These are phyloP conservation scores for Alternaria sp. DNA, from an alignment of 2,329 filamentous ascomycete genomes.

Conservation along the genomic window DNA sequence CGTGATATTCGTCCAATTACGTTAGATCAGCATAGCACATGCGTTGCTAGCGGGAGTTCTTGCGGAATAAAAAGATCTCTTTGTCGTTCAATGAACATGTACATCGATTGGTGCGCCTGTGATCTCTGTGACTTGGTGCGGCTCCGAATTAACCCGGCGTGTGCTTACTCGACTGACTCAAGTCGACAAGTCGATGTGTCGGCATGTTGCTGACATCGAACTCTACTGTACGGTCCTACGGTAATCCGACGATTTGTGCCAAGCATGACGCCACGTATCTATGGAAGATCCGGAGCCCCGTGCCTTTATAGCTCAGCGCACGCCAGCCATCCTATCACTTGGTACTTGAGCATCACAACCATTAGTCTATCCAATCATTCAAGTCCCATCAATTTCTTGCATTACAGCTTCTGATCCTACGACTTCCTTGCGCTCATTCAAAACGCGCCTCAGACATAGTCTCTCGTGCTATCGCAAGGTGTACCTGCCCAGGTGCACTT, in stretches of 20 bases:
- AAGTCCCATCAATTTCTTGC: background rate
- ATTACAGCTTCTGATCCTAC: background rate
- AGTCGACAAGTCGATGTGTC: background rate
- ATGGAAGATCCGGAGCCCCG: background rate
- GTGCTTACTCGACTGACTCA: background rate
- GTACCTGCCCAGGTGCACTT: background rate
- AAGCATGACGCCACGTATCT: background rate
- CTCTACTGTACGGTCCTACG: background rate
- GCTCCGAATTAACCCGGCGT: background rate
- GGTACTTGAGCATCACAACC: background rate
- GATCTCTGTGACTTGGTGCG: background rate
- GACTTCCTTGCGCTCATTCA: background rate
- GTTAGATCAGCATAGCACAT: slow-evolving; percentile 4
- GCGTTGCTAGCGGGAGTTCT: slow-evolving; percentile 3
- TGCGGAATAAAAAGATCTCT: slow-evolving; percentile 5
- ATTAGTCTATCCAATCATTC: background rate
- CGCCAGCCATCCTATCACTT: background rate
- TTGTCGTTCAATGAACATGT: slow-evolving; percentile 6
- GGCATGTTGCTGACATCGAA: background rate
- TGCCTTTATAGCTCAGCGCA: background rate
- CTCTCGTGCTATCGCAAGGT: background rate
- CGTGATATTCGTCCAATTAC: slow-evolving; percentile 36
- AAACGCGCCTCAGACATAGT: slow-evolving; percentile 9
- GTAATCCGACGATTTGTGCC: background rate
- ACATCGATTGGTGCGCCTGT: background rate